These are phyloP conservation scores for Zymoseptoria ardabiliae DNA, from an alignment of 2,329 filamentous ascomycete species.

Conservation along the genomic window DNA sequence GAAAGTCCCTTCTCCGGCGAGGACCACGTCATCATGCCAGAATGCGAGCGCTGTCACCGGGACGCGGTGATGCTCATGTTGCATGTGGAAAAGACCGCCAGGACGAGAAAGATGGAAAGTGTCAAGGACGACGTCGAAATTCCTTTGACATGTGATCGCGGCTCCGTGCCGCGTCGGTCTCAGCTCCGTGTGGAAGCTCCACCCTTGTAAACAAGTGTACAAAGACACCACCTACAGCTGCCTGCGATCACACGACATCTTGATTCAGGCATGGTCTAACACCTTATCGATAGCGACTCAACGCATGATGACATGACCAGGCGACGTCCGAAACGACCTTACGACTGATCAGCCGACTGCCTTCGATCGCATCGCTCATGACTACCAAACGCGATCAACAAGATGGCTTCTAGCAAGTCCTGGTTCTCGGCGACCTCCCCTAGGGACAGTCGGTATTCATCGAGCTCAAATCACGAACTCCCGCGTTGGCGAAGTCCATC, in stretches of 20 bases:
- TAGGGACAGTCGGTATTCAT: conserved; percentile 17
- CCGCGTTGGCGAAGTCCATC: conserved; percentile 30
- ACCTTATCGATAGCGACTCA: background rate
- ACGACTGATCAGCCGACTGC: background rate
- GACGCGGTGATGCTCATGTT: conserved; percentile 28
- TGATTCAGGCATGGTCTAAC: background rate
- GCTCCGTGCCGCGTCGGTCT: background rate
- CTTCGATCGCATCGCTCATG: background rate
- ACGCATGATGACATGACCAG: background rate
- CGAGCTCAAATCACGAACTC: conserved; percentile 21
- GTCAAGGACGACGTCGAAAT: background rate
- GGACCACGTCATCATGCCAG: conserved; percentile 28
- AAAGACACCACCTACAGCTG: background rate
- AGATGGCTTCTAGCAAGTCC: conserved; percentile 20
- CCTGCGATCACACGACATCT: background rate
- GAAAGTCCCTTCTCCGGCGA: conserved; percentile 39
- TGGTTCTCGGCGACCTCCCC: conserved; percentile 23
- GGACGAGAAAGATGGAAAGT: background rate
- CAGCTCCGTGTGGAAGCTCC: background rate
- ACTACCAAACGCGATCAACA: background rate
- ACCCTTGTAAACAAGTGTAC: background rate
- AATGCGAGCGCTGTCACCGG: conserved; percentile 41
- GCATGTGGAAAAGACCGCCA: conserved; percentile 10
- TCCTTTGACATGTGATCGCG: background rate
- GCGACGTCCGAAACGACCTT: background rate